phyloP scores from a whole-genome alignment of 257 asterid species.

The Plectranthus barbatus region DNA sequence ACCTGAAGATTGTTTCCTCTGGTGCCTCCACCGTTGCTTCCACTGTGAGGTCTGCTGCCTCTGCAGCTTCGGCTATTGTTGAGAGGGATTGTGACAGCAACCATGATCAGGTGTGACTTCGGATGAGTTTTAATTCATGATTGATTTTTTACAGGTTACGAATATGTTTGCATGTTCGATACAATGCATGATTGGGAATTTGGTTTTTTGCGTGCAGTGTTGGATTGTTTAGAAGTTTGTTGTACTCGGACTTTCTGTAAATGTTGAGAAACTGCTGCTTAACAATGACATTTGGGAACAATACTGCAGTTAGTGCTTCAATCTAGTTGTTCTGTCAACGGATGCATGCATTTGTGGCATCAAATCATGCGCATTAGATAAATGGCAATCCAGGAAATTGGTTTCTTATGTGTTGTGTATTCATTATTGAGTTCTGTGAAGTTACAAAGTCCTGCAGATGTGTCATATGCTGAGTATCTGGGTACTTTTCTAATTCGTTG shows the following conservation, averaged over 20 bases:
- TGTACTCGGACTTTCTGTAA: neutral
- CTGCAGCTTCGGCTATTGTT: slow-evolving; percentile 78
- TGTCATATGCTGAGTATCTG: too few species aligned
- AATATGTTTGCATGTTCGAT: neutral
- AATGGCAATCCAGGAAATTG: too few species aligned
- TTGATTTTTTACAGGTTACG: neutral
- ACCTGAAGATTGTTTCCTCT: slow-evolving; percentile 65
- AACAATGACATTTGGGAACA: too few species aligned
- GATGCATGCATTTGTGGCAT: too few species aligned
- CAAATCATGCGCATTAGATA: too few species aligned
- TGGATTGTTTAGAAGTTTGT: neutral
- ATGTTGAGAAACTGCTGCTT: too few species aligned
- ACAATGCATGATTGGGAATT: slow-evolving; percentile 5
- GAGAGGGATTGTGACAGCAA: slow-evolving; percentile 68
- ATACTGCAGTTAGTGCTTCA: too few species aligned
- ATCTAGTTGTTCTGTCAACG: too few species aligned
- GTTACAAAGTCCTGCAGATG: too few species aligned
- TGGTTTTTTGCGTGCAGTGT: neutral
- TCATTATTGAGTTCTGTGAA: too few species aligned
- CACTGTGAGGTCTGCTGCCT: slow-evolving; percentile 78
- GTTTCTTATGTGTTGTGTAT: too few species aligned
- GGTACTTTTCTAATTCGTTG: too few species aligned
- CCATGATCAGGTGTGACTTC: slow-evolving; percentile 55
- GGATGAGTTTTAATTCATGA: neutral
- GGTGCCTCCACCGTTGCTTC: slow-evolving; percentile 87